These are phyloP conservation scores for Phaeosphaeriaceae sp. DNA, from an alignment of 2,329 filamentous ascomycete species.

Conservation along the genomic window DNA sequence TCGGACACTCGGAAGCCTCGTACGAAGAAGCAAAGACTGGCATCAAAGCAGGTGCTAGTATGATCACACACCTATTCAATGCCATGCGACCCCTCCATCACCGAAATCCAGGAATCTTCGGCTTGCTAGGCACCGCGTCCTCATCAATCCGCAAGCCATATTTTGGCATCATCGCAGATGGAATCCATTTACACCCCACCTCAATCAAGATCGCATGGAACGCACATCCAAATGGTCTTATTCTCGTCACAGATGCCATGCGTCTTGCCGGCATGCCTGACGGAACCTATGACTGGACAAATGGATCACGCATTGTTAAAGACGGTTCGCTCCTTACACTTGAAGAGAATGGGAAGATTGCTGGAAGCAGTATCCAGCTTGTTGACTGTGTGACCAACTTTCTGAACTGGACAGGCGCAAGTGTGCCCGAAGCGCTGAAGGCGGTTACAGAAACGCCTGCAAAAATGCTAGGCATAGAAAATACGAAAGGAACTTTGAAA, in stretches of 20 bases:
- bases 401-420: slow-evolving; percentile 72
- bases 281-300: slow-evolving; percentile 85
- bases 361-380: slow-evolving; percentile 69
- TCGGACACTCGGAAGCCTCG: slow-evolving; percentile 86
- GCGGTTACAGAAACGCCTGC: slow-evolving; percentile 80
- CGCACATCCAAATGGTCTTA: slow-evolving; percentile 81
- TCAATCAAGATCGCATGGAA: slow-evolving; percentile 89
- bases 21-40: slow-evolving; percentile 80
- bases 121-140: slow-evolving; percentile 68
- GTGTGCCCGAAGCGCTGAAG: slow-evolving; percentile 70
- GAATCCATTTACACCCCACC: slow-evolving; percentile 87
- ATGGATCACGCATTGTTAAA: slow-evolving; percentile 71
- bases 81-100: slow-evolving; percentile 91
- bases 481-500: slow-evolving; percentile 66
- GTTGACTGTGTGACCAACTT: slow-evolving; percentile 86
- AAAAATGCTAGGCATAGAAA: slow-evolving; percentile 72
- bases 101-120: slow-evolving; percentile 89
- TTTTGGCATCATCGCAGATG: slow-evolving; percentile 90
- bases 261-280: slow-evolving; percentile 83
- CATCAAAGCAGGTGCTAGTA: slow-evolving; percentile 76
- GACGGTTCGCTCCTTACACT: slow-evolving; percentile 74
- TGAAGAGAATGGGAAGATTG: slow-evolving; percentile 70
- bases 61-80: slow-evolving; percentile 95
- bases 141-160: slow-evolving; percentile 63
- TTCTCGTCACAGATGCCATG: slow-evolving; percentile 94